Evolutionary conservation across 73 alveolate species (phyloP).

Genomic region (Uronychia binucleata): DNA sequence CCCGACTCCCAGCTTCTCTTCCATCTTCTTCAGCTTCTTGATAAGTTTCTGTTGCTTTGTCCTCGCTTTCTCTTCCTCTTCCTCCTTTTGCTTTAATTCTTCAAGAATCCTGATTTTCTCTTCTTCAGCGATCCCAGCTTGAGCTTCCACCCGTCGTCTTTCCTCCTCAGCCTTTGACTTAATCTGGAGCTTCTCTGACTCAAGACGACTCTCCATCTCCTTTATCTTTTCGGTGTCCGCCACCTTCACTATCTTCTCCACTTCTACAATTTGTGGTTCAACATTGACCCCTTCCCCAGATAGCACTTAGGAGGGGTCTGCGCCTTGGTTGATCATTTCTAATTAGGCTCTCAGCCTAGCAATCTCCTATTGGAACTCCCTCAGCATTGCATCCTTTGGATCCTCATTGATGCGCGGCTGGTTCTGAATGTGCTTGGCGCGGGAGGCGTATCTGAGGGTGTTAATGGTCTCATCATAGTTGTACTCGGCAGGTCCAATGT

Average conservation of each 20-base stretch:
- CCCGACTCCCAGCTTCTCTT: conserved; percentile 87
- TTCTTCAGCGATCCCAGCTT: conserved; percentile 83
- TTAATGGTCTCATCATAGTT: conserved; percentile 96
- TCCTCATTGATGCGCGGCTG: conserved; percentile 97
- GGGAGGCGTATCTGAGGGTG: conserved; percentile 95
- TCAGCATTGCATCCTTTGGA: conserved; percentile 97
- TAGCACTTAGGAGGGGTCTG: conserved; percentile 63
- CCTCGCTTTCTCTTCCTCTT: conserved; percentile 81
- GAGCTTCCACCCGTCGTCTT: conserved; percentile 33
- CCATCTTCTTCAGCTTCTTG: conserved; percentile 89
- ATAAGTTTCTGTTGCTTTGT: conserved; percentile 86
- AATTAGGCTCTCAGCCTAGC: conserved; percentile 84
- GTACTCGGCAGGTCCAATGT: conserved; percentile 98
- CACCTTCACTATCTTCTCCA: conserved; percentile 53
- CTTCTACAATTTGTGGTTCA: conserved; percentile 72
- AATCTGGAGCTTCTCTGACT: conserved; percentile 46
- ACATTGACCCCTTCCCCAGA: conserved; percentile 47
- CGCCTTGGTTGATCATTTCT: conserved; percentile 84
- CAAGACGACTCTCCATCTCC: conserved; percentile 70
- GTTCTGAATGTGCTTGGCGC: conserved; percentile 96
- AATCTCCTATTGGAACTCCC: conserved; percentile 95
- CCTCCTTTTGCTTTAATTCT: conserved; percentile 78
- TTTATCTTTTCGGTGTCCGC: conserved; percentile 72
- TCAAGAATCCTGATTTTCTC: conserved; percentile 82
- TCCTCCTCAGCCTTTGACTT: conserved; percentile 54